Percentiles rank a stretch among this genome's conserved stretches.
These are phyloP conservation scores for Exobasidium cylindrosporum DNA, from an alignment of 1,284 basidiomycete genomes.

Conservation along the genomic window DNA sequence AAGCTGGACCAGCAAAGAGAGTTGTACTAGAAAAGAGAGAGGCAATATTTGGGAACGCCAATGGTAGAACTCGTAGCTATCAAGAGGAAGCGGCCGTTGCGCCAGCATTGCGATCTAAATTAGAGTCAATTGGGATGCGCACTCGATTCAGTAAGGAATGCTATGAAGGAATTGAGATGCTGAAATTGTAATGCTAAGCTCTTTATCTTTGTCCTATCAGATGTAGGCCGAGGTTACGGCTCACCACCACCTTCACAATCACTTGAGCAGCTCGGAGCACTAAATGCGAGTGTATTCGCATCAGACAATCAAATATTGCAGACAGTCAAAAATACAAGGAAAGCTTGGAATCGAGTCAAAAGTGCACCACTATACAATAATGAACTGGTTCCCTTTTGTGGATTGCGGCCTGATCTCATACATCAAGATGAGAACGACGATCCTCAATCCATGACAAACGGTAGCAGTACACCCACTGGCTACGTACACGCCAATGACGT, in stretches of 20 bases:
- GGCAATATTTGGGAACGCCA: not conserved
- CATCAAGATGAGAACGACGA: conserved; percentile 8
- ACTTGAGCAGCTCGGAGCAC: not conserved
- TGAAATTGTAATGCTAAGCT: not conserved
- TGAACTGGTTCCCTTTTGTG: conserved; percentile 3
- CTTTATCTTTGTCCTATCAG: not conserved
- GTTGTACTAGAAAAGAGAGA: not conserved
- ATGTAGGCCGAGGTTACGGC: conserved; percentile 10
- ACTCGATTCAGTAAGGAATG: conserved; percentile 7
- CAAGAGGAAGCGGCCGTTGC: conserved; percentile 6
- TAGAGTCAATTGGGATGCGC: conserved; percentile 7
- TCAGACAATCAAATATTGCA: conserved; percentile 1
- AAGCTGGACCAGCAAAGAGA: not conserved
- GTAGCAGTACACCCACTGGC: not conserved
- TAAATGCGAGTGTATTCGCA: not conserved
- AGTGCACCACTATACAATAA: conserved; percentile 8
- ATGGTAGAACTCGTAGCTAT: not conserved
- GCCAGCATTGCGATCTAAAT: conserved; percentile 5
- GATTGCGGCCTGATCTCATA: not conserved
- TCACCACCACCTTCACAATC: conserved; percentile 2
- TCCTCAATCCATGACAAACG: not conserved
- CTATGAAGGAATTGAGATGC: not conserved
- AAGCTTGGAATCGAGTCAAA: not conserved
- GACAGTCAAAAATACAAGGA: not conserved
- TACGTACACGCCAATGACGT: not conserved